Evolutionary conservation across 192 early-diverging fungal species (phyloP).

Genomic region (Jimgerdemannia lactiflua): DNA sequence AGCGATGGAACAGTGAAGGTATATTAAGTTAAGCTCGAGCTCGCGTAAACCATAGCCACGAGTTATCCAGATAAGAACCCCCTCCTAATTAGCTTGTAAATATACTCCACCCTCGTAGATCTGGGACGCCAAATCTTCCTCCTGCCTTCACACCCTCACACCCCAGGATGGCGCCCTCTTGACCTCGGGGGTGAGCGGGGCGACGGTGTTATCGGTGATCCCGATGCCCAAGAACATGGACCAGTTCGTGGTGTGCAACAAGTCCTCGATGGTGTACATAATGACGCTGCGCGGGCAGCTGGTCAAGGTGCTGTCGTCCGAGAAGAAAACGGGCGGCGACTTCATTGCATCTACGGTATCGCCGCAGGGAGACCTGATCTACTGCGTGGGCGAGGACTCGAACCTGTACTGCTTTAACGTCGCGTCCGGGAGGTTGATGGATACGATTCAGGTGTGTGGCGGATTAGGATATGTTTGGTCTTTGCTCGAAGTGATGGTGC

Average conservation of each 20-base stretch:
- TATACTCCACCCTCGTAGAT: conserved; percentile 45
- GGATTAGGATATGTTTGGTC: too few relatives aligned
- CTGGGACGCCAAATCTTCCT: conserved; percentile 83
- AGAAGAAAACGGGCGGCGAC: conserved; percentile 41
- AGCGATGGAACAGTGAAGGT: conserved; percentile 89
- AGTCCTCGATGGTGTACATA: conserved; percentile 70
- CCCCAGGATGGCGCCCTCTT: conserved; percentile 37
- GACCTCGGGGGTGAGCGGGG: conserved; percentile 47
- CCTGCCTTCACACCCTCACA: conserved; percentile 59
- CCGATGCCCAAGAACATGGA: conserved; percentile 61
- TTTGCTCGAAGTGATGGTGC: too few relatives aligned
- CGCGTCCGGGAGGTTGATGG: conserved; percentile 52
- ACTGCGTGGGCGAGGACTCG: conserved; percentile 72
- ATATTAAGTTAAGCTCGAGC: neutral
- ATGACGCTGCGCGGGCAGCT: conserved; percentile 62
- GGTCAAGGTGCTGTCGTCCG: conserved; percentile 44
- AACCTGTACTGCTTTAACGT: conserved; percentile 65
- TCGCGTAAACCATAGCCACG: neutral
- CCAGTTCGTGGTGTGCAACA: conserved; percentile 77
- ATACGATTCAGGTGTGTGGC: conserved; percentile 38
- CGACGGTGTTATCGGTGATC: conserved; percentile 56
- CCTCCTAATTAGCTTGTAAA: too few relatives aligned
- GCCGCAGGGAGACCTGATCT: conserved; percentile 80
- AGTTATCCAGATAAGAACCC: neutral
- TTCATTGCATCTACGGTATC: conserved; percentile 62